Evolutionary conservation across 208 protist species (phyloP).

Genomic region (Acanthamoeba healyi): DNA sequence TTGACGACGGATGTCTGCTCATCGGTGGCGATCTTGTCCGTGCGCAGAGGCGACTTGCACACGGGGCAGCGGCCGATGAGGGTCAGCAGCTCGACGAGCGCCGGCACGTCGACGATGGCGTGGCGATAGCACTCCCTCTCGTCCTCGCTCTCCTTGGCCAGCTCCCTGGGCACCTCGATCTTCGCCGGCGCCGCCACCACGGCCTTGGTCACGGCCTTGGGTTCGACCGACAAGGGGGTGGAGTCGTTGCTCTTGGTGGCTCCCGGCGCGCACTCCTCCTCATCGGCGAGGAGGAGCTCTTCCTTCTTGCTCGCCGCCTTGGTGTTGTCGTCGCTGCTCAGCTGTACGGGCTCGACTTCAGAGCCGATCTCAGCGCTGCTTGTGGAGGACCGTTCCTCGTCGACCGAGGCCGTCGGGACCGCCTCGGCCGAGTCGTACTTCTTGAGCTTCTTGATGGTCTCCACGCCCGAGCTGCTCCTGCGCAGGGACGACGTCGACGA

Average conservation of each 20-base stretch:
- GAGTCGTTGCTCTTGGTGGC: slow-evolving; percentile 2
- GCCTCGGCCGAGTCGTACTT: not conserved
- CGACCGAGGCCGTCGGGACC: not conserved
- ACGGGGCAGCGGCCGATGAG: slow-evolving; percentile 21
- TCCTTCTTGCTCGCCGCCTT: not conserved
- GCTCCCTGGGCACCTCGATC: not conserved
- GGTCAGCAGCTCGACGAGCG: slow-evolving; percentile 28
- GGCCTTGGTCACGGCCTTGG: too few species aligned
- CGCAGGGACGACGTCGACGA: not conserved
- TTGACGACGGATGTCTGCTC: not conserved
- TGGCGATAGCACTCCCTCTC: slow-evolving; percentile 35
- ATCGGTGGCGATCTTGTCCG: not conserved
- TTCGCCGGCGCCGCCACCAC: not conserved
- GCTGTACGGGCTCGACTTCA: too few species aligned
- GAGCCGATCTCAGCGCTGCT: too few species aligned
- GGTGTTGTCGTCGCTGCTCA: not conserved
- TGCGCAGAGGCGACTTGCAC: slow-evolving; percentile 39
- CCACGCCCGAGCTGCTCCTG: not conserved
- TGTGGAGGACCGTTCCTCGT: too few species aligned
- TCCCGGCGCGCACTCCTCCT: slow-evolving; percentile 14
- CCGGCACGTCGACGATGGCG: slow-evolving; percentile 48
- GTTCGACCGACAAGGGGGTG: too few species aligned
- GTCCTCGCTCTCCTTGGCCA: not conserved
- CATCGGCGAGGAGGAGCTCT: not conserved
- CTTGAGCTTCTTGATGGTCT: not conserved